phyloP scores from a whole-genome alignment of 176 grass and related monocot species.

The Bonia amplexicaulis region DNA sequence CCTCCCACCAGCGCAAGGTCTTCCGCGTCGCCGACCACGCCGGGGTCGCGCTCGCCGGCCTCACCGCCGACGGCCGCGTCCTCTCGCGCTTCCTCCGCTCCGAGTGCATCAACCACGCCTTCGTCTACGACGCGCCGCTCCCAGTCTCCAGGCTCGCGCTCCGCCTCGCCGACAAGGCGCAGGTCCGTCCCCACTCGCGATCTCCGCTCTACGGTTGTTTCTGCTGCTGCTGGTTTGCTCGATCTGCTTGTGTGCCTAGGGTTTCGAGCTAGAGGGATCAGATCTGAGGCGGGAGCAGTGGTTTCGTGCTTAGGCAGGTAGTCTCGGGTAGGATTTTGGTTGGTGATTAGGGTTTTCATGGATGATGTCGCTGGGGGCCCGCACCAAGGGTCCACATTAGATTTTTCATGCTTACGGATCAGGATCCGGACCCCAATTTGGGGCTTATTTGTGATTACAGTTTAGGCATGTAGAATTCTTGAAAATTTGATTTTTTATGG shows the following conservation, averaged over 20 bases:
- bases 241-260: background rate
- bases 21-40: constrained; percentile 84
- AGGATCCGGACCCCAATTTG: background rate
- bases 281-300: background rate
- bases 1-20: constrained; percentile 88
- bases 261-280: background rate
- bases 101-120: constrained; percentile 94
- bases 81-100: constrained; percentile 72
- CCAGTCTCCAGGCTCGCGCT: constrained; percentile 70
- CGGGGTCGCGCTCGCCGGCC: constrained; percentile 79
- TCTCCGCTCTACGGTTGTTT: background rate
- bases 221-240: background rate
- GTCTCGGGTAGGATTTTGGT: background rate
- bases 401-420: background rate
- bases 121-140: constrained; percentile 90
- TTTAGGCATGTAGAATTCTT: background rate
- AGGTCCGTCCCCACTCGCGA: constrained; percentile 38
- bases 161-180: constrained; percentile 85
- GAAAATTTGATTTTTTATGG: background rate
- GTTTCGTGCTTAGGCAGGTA: background rate
- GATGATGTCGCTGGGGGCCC: background rate
- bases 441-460: background rate
- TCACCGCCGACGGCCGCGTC: constrained; percentile 86
- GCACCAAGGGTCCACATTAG: background rate
- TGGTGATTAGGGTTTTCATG: background rate